Evolutionary conservation across 768 basidiomycete species (phyloP).

Genomic region (Antrodiella citrinella): DNA sequence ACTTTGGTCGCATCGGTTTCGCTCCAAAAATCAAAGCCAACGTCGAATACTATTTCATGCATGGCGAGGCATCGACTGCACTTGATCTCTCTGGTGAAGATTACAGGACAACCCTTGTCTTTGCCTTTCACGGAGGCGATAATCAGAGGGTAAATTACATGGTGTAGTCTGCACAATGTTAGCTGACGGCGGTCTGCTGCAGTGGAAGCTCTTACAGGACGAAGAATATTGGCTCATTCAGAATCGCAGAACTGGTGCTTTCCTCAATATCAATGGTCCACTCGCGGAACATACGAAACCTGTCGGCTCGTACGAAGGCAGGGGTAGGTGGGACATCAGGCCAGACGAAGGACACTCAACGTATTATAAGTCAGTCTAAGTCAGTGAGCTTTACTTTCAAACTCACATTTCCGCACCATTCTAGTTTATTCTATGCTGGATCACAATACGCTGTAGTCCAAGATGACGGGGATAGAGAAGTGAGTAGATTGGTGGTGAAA

Average conservation of each 20-base stretch:
- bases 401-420: too few relatives aligned
- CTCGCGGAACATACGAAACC: not conserved
- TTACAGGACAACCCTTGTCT: not conserved
- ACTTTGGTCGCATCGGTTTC: not conserved
- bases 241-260: not conserved
- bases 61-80: not conserved
- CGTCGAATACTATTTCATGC: not conserved
- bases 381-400: too few relatives aligned
- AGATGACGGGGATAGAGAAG: too few relatives aligned
- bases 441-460: too few relatives aligned
- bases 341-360: not conserved
- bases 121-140: not conserved
- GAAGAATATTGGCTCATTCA: not conserved
- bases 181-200: not conserved
- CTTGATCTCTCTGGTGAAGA: not conserved
- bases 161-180: not conserved
- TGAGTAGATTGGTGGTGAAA: too few relatives aligned
- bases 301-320: too few relatives aligned
- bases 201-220: not conserved
- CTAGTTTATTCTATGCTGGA: too few relatives aligned
- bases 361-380: not conserved
- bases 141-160: not conserved
- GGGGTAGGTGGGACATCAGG: not conserved
- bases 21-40: not conserved
- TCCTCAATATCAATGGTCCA: not conserved